Evolutionary conservation across 805 yeast species (phyloP).

Genomic region (Metahyphopichia silvanorum): DNA sequence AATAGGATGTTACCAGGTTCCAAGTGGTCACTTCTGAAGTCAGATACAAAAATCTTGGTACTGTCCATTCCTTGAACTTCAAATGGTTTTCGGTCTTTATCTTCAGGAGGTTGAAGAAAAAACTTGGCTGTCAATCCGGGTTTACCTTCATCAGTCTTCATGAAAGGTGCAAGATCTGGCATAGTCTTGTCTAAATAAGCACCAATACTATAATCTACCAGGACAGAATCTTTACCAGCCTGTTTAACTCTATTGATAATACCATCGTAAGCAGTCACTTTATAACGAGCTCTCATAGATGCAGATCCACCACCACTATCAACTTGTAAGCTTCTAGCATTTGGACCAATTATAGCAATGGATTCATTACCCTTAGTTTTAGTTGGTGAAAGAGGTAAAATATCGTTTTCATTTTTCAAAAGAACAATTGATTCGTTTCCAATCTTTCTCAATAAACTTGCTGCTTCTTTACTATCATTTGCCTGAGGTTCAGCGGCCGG

Average conservation of each 20-base stretch:
- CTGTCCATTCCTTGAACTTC: slow-evolving; percentile 15
- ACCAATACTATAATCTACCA: slow-evolving; percentile 27
- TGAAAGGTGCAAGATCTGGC: slow-evolving; percentile 25
- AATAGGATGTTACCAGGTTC: slow-evolving; percentile 20
- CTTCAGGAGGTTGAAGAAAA: slow-evolving; percentile 14
- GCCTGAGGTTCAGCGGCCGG: slow-evolving; percentile 28
- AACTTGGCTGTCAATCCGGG: slow-evolving; percentile 17
- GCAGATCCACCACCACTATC: slow-evolving; percentile 71
- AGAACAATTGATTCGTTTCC: slow-evolving; percentile 55
- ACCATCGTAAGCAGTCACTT: slow-evolving; percentile 47
- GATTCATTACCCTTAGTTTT: slow-evolving; percentile 19
- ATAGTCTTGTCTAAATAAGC: slow-evolving; percentile 28
- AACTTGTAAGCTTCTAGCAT: slow-evolving; percentile 46
- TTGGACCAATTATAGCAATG: slow-evolving; percentile 58
- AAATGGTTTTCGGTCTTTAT: slow-evolving; percentile 11
- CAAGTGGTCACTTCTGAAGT: slow-evolving; percentile 17
- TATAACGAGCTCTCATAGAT: slow-evolving; percentile 45
- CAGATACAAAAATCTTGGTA: slow-evolving; percentile 20
- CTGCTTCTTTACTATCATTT: slow-evolving; percentile 47
- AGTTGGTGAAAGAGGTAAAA: slow-evolving; percentile 43
- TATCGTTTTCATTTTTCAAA: slow-evolving; percentile 47
- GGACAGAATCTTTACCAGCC: slow-evolving; percentile 18
- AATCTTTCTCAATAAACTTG: slow-evolving; percentile 37
- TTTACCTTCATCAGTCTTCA: slow-evolving; percentile 19
- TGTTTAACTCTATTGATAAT: slow-evolving; percentile 28